A percentile compares a stretch with the other conserved stretches of the same genome.
Evolutionary conservation across 1,284 basidiomycete species (phyloP).

Genomic region (Taiwanofungus camphoratus): DNA sequence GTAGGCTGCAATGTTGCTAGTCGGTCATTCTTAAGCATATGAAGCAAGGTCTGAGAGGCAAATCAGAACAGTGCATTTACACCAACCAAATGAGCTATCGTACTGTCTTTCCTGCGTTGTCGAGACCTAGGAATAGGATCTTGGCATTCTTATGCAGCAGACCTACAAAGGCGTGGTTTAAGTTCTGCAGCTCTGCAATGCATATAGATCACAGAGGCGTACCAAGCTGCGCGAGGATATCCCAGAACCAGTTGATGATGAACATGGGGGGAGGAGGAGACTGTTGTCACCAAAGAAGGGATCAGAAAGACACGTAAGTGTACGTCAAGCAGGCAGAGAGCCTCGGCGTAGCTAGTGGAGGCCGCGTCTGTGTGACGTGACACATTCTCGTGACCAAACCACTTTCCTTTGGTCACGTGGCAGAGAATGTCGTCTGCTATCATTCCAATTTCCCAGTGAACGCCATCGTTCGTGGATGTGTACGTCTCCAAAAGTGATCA

Average conservation of each 20-base stretch:
- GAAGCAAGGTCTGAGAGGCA: conserved; percentile 82
- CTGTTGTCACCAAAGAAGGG: no score
- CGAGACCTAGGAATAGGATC: conserved; percentile 98
- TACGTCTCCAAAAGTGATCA: no score
- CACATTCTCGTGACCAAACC: no score
- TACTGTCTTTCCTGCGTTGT: conserved; percentile 99
- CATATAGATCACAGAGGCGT: conserved; percentile 22
- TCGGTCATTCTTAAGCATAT: conserved; percentile 99
- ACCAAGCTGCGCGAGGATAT: conserved; percentile 89
- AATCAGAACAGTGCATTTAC: conserved; percentile 1
- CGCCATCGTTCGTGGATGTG: no score
- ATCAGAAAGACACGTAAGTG: no score
- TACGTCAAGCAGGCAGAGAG: no score
- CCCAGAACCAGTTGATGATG: conserved; percentile 94
- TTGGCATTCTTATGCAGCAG: conserved; percentile 99
- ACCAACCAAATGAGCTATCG: conserved; percentile 22
- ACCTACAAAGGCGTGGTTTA: no score
- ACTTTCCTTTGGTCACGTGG: no score
- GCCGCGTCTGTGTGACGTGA: no score
- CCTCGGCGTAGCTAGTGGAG: no score
- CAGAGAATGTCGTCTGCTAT: no score
- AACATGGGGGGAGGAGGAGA: conserved; percentile 64
- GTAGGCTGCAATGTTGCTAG: conserved; percentile 98
- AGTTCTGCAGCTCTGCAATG: not conserved
- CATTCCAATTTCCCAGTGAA: no score